Conservation (phyloP, 495 filamentous ascomycete genomes). For the Podospora anserina region DNA sequence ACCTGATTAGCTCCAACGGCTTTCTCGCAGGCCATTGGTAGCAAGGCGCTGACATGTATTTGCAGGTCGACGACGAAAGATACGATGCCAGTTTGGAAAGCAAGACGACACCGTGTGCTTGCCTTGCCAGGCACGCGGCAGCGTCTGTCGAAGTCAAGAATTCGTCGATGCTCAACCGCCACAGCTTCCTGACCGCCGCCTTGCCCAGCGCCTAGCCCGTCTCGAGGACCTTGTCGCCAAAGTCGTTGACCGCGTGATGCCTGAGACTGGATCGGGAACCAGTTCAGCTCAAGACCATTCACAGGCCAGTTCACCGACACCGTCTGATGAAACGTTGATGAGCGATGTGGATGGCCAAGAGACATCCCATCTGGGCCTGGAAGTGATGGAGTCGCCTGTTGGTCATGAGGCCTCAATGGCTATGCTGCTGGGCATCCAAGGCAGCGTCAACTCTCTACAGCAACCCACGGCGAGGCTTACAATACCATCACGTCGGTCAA, state of each 20-base stretch:
- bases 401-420: neutral
- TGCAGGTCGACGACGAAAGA: slow-evolving; percentile 47
- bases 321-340: slow-evolving; percentile 18
- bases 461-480: slow-evolving; percentile 2
- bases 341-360: neutral
- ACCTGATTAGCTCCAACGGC: neutral
- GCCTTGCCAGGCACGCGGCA: slow-evolving; percentile 47
- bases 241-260: slow-evolving; percentile 40
- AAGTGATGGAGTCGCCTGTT: slow-evolving; percentile 7
- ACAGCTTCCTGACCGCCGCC: slow-evolving; percentile 34
- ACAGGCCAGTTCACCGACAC: slow-evolving; percentile 7
- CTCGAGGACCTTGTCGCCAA: slow-evolving; percentile 48
- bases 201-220: slow-evolving; percentile 45
- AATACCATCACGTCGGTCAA: neutral
- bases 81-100: slow-evolving; percentile 43
- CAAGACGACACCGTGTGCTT: slow-evolving; percentile 40
- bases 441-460: neutral
- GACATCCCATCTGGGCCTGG: neutral
- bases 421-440: neutral
- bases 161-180: slow-evolving; percentile 40
- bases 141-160: slow-evolving; percentile 50
- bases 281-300: neutral
- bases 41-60: neutral
- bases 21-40: neutral
- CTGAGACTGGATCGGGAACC: slow-evolving; percentile 15